These are phyloP conservation scores for Hypericum perforatum DNA, from an alignment of 345 rosid genomes.

Conservation along the genomic window DNA sequence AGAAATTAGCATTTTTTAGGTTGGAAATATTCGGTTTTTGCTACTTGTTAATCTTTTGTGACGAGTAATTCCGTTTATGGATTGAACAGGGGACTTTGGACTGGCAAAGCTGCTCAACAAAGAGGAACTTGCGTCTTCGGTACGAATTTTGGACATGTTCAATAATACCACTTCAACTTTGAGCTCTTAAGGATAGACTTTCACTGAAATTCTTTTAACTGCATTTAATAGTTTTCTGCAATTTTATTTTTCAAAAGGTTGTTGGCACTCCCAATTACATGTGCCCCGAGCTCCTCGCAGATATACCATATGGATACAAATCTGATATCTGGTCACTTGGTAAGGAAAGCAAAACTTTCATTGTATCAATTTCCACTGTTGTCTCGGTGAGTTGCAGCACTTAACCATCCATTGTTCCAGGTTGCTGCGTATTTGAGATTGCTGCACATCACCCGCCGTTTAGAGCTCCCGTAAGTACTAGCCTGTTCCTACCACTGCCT, in stretches of 20 bases:
- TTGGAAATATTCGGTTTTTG: constrained; percentile 1
- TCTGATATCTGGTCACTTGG: constrained; percentile 98
- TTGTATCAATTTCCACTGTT: constrained; percentile 2
- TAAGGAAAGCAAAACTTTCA: constrained; percentile 27
- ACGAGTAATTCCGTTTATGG: constrained; percentile 11
- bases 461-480: constrained; percentile 73
- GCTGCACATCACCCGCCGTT: constrained; percentile 93
- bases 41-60: constrained; percentile 16
- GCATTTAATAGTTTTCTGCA: not conserved
- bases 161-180: too few species aligned
- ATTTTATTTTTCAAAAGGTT: constrained; percentile 34
- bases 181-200: too few species aligned
- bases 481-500: not conserved
- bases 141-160: constrained; percentile 19
- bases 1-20: constrained; percentile 17
- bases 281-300: constrained; percentile 90
- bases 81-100: constrained; percentile 76
- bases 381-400: constrained; percentile 9
- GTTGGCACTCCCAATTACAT: constrained; percentile 89
- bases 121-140: constrained; percentile 82
- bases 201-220: not conserved
- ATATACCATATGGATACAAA: constrained; percentile 88
- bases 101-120: constrained; percentile 81
- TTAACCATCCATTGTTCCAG: constrained; percentile 39
- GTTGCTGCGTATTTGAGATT: constrained; percentile 95